Conservation (phyloP, 2,329 filamentous ascomycete species). For the Pseudogymnoascus sp. region DNA sequence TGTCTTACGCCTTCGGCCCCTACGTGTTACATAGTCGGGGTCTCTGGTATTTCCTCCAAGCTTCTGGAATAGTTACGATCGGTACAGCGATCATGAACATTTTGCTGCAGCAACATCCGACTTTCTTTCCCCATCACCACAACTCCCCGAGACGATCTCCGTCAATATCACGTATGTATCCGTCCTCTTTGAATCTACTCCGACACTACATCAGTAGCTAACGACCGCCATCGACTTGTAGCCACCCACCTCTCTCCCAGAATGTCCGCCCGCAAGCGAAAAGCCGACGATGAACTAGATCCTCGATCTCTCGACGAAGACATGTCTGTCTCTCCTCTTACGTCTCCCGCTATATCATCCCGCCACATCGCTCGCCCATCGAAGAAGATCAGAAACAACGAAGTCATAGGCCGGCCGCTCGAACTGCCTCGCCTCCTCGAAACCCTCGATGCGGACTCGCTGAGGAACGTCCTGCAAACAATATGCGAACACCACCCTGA, state of each 20-base stretch:
- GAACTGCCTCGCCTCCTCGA: constrained; percentile 77
- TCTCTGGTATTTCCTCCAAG: neutral
- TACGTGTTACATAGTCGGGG: constrained; percentile 1
- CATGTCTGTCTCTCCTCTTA: constrained; percentile 83
- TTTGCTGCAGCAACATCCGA: constrained; percentile 54
- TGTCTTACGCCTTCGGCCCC: neutral
- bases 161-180: constrained; percentile 48
- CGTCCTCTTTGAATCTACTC: constrained; percentile 1
- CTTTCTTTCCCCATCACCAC: constrained; percentile 54
- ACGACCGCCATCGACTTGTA: constrained; percentile 15
- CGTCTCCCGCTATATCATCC: constrained; percentile 69
- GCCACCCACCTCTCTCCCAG: constrained; percentile 41
- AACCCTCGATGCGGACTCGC: constrained; percentile 78
- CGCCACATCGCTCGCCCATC: constrained; percentile 61
- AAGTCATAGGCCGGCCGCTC: constrained; percentile 61
- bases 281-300: constrained; percentile 72
- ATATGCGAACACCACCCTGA: constrained; percentile 87
- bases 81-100: constrained; percentile 50
- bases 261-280: constrained; percentile 67
- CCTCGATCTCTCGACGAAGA: constrained; percentile 55
- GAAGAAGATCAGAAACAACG: constrained; percentile 59
- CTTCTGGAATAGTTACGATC: constrained; percentile 1
- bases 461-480: constrained; percentile 79
- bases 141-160: constrained; percentile 46
- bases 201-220: constrained; percentile 13